Percentiles rank a stretch among this genome's conserved stretches.
Conservation (phyloP, 208 protist genomes). For the Leishmania braziliensis region DNA sequence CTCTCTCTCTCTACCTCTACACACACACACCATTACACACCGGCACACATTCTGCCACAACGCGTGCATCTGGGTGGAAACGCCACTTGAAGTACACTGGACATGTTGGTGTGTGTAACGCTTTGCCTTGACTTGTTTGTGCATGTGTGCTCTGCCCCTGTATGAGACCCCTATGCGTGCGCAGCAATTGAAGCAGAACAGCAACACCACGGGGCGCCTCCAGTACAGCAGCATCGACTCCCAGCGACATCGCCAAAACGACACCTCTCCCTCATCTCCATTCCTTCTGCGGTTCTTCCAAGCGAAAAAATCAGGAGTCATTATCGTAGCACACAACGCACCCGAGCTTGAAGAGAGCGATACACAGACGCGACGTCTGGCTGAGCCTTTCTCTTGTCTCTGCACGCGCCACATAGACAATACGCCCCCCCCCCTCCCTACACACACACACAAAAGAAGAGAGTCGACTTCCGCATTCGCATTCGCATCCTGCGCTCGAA, state of each 20-base stretch:
- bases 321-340: not conserved
- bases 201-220: not conserved
- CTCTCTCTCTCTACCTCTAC: not conserved
- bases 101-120: not conserved
- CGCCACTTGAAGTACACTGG: not conserved
- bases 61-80: not conserved
- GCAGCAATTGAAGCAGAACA: not conserved
- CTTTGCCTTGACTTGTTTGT: not conserved
- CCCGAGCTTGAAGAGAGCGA: not conserved
- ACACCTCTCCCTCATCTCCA: not conserved
- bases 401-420: not conserved
- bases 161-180: not conserved
- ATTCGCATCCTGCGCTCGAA: not conserved
- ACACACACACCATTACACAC: not conserved
- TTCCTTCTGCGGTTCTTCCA: not conserved
- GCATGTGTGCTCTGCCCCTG: not conserved
- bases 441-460: not conserved
- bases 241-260: not conserved
- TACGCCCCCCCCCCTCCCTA: no score
- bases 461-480: not conserved
- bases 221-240: not conserved
- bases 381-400: not conserved
- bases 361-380: not conserved
- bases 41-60: not conserved
- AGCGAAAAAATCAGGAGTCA: not conserved